Base-by-base conservation (phyloP, 1,139 yeast species). In the Zygosaccharomyces pseudobailii region DNA sequence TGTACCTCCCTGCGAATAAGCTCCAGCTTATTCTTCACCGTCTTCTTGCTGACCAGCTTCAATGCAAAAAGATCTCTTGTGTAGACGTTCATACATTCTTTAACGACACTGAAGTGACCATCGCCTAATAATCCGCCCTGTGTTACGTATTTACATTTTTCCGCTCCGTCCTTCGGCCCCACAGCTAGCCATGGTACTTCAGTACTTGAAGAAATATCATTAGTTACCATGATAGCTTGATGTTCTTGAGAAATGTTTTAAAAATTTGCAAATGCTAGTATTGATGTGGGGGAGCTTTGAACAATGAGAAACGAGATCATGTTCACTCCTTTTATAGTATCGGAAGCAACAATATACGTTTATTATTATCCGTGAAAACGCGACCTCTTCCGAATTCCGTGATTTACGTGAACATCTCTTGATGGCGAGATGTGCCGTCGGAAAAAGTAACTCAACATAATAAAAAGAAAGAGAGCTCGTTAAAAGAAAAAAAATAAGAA, bases 101-200 rank as follows among this genome's bases (percentile, higher is more conserved):
- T 65, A 6, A 66, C 70, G 7, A 63, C 58, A 43, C 67, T 62
- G 41, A 66, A 66, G 45, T 63, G 60, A 1, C 70, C 70, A 48
- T 63, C 67, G 3, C 70, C 70, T 19, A 66, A 49, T 39, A 56
- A 56, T 2, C 50, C 38, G 8, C 55, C 50, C 23, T 53, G 53
- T 5, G 61, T 57, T 9, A 61, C 56, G 41, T 62, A 62, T 42
- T 61, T 62, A 40, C 66, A 62, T 39, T 57, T 49, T n/a, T 45
- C 41, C n/a, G 51, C 36, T 2, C 44, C 42, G n/a, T 35, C 34
- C 5, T 34, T 41, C 20, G 32, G 36, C 6, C 38, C 43, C 37
- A 45, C 20, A 9, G 39, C 42, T 13, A 48, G 49, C 49, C 49
- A 48, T 6, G 51, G 49, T 3, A 38, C 43, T 3, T 40, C 48